Base-by-base conservation (phyloP, 192 early-diverging fungal species). In the Entomortierella beljakovae region DNA sequence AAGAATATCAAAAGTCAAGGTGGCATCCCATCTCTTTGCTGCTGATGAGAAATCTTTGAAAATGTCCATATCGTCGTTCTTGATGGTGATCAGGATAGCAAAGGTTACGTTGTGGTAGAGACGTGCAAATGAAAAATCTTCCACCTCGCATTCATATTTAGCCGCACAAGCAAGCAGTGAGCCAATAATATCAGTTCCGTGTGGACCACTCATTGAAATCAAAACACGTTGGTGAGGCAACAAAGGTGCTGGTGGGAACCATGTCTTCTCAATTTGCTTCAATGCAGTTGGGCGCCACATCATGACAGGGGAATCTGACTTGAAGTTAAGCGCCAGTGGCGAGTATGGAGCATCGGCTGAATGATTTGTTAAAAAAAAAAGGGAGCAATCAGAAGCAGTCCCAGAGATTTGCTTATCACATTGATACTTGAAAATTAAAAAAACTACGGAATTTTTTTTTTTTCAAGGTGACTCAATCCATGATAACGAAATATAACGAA, bases 21-120 rank as follows among this genome's bases (percentile, higher is more conserved):
- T 90, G 26, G 93, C 95, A 68, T 97, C 94, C 95, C 95, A 97
- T 33, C 92, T 86, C 56, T 91, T 88, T 3, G 95, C 93, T 6
- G 90, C 88, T 22, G 86, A 83, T 7, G 89, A 90, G 46, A 97
- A 81, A 58, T 94, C 92, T 52, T 88, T 84, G 76, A 95, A 95
- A 37, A 97, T 74, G 23, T 90, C 89, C 42, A 95, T 88, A 67
- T 92, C 89, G 61, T 92, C 88, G 34, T 90, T 86, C 42, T 85
- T 87, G 61, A 97, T 70, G 15, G 88, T 87, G 31, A 95, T 90
- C 22, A 95, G 83, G n/a, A 94, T 93, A 25, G 94, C 94, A 85
- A 97, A 97, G 1, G 95, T 95, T n/a, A 97, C 95, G 70, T 95
- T 92, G 81, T 97, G 95, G 83, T 97, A 92, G 32, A 97, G 80